Evolutionary conservation across 78 protist genomes (phyloP), one percentile per base, ranked within the genome.

Genomic region (Dictyostelium firmibasis): DNA sequence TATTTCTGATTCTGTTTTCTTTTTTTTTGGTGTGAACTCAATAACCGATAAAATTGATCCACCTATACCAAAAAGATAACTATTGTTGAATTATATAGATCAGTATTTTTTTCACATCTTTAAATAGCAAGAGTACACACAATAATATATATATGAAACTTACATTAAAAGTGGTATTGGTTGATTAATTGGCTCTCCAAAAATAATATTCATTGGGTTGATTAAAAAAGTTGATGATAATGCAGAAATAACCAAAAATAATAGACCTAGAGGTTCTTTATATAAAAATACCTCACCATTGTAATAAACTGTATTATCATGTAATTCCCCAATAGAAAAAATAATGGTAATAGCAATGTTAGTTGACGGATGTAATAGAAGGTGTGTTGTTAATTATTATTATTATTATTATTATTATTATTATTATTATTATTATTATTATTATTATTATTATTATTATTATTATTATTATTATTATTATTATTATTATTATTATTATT

Each of bases 301-400:
- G 47, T 96, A 96, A 83, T 96, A 96, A 60, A 96, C 92, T 86
- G 36, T 50, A 69, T 23, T n/a, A n/a, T n/a, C n/a, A n/a, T n/a
- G n/a, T n/a, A n/a, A n/a, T n/a, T n/a, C n/a, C n/a, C n/a, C n/a
- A n/a, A n/a, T n/a, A n/a, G n/a, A n/a, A n/a, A n/a, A n/a, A n/a
- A n/a, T n/a, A n/a, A n/a, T n/a, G n/a, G n/a, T n/a, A n/a, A n/a
- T n/a, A n/a, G n/a, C n/a, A n/a, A n/a, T n/a, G n/a, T n/a, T n/a
- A n/a, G n/a, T n/a, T n/a, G n/a, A n/a, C n/a, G n/a, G n/a, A n/a
- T n/a, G n/a, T n/a, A n/a, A n/a, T n/a, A n/a, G n/a, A n/a, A n/a
- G n/a, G n/a, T n/a, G n/a, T n/a, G n/a, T n/a, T n/a, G n/a, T n/a
- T n/a, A n/a, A n/a, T n/a, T n/a, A n/a, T n/a, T n/a, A n/a, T n/a